These are phyloP conservation scores for Coniella lustricola DNA, from an alignment of 2,329 filamentous ascomycete species.

Conservation along the genomic window DNA sequence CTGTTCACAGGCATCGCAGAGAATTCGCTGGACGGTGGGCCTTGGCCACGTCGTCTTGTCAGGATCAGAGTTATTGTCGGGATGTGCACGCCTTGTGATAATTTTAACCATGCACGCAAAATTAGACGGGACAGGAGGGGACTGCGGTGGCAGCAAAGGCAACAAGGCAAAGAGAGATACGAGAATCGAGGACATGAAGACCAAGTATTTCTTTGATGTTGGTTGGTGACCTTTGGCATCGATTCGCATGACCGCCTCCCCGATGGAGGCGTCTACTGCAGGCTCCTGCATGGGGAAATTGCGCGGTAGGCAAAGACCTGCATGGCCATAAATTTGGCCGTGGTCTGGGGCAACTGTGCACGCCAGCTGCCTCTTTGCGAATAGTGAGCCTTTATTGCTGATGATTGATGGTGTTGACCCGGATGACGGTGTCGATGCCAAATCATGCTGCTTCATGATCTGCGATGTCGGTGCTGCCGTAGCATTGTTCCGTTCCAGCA, in stretches of 20 bases:
- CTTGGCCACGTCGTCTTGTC: slow-evolving; percentile 1
- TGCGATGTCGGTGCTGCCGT: not conserved
- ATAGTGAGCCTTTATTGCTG: not conserved
- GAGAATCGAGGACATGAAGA: too few species aligned
- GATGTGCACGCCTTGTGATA: not conserved
- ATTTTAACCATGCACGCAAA: slow-evolving; percentile 3
- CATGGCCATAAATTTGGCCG: slow-evolving; percentile 1
- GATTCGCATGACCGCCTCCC: slow-evolving; percentile 4
- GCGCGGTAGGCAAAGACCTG: slow-evolving; percentile 11
- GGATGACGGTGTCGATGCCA: not conserved
- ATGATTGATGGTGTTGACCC: not conserved
- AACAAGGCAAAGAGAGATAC: not conserved
- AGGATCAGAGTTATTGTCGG: not conserved
- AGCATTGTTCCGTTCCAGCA: not conserved
- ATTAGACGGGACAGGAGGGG: not conserved
- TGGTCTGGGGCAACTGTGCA: not conserved
- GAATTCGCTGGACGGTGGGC: not conserved
- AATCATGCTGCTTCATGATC: not conserved
- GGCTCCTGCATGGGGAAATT: slow-evolving; percentile 17
- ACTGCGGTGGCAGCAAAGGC: too few species aligned
- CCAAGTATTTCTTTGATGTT: too few species aligned
- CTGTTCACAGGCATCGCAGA: not conserved
- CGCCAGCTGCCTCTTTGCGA: not conserved
- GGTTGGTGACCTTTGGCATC: not conserved
- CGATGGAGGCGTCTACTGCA: slow-evolving; percentile 16